Evolutionary conservation across 2,329 filamentous ascomycete species (phyloP).

Genomic region (Paraphoma sp.): DNA sequence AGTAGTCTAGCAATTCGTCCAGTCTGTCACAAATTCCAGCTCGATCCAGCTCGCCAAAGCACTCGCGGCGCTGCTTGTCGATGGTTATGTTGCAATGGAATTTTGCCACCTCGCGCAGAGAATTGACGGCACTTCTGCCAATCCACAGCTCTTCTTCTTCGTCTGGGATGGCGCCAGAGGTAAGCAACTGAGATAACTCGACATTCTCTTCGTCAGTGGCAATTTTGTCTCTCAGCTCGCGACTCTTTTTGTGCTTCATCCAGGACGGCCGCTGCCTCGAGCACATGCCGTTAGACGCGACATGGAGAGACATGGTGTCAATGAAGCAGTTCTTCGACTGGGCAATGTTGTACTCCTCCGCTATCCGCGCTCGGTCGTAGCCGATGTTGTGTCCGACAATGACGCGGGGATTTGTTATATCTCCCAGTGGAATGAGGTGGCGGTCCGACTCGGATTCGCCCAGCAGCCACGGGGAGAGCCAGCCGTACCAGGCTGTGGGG

Average conservation of each 20-base stretch:
- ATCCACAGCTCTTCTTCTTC: constrained; percentile 98
- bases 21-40: constrained; percentile 73
- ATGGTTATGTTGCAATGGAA: constrained; percentile 93
- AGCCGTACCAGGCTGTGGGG: constrained; percentile 92
- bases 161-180: constrained; percentile 70
- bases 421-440: constrained; percentile 87
- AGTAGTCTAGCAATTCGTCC: constrained; percentile 89
- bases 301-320: constrained; percentile 98
- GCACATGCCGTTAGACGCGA: constrained; percentile 98
- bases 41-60: constrained; percentile 83
- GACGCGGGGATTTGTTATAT: constrained; percentile 74
- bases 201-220: constrained; percentile 73
- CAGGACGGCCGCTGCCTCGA: constrained; percentile 94
- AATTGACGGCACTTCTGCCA: constrained; percentile 92
- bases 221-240: constrained; percentile 81
- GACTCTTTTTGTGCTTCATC: constrained; percentile 95
- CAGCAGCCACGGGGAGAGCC: constrained; percentile 94
- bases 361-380: constrained; percentile 86
- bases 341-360: constrained; percentile 85
- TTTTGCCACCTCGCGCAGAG: constrained; percentile 90
- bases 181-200: constrained; percentile 74
- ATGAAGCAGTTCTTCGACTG: constrained; percentile 88
- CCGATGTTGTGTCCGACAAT: constrained; percentile 95
- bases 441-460: constrained; percentile 77
- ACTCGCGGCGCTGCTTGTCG: constrained; percentile 85